phyloP scores from a whole-genome alignment of 1,284 basidiomycete genomes.

The Cerioporus squamosus region DNA sequence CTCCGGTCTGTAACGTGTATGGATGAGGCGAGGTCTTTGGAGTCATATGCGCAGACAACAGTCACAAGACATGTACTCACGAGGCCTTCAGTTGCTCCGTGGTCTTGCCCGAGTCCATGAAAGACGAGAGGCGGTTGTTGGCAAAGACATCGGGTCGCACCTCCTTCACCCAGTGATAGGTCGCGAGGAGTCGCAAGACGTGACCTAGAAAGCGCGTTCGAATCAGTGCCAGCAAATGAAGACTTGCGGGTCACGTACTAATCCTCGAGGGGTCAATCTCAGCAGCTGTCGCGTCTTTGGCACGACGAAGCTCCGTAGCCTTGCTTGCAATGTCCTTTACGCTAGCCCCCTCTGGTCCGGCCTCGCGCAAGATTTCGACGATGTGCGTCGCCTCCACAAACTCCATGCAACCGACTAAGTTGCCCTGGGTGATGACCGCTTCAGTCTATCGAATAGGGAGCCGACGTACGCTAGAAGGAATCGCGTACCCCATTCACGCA shows the following conservation, averaged over 20 bases:
- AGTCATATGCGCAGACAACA: conserved; percentile 37
- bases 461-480: not conserved
- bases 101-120: conserved; percentile 66
- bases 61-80: conserved; percentile 27
- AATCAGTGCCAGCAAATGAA: not conserved
- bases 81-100: conserved; percentile 39
- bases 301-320: conserved; percentile 11
- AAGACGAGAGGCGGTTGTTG: conserved; percentile 64
- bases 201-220: conserved; percentile 45
- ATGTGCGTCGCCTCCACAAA: conserved; percentile 69
- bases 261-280: conserved; percentile 17
- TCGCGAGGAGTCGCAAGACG: conserved; percentile 69
- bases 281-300: not conserved
- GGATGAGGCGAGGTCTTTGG: no score
- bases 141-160: conserved; percentile 68
- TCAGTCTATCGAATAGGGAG: no score
- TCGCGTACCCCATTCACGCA: conserved; percentile 61
- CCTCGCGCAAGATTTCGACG: conserved; percentile 67
- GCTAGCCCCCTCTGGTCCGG: conserved; percentile 60
- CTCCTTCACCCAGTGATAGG: conserved; percentile 71
- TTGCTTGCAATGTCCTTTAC: conserved; percentile 52
- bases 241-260: not conserved
- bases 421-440: conserved; percentile 48
- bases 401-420: conserved; percentile 68
- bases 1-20: conserved; percentile 1